Conservation (phyloP, 106 monocot genomes). For the Alisma plantagoaquatica region DNA sequence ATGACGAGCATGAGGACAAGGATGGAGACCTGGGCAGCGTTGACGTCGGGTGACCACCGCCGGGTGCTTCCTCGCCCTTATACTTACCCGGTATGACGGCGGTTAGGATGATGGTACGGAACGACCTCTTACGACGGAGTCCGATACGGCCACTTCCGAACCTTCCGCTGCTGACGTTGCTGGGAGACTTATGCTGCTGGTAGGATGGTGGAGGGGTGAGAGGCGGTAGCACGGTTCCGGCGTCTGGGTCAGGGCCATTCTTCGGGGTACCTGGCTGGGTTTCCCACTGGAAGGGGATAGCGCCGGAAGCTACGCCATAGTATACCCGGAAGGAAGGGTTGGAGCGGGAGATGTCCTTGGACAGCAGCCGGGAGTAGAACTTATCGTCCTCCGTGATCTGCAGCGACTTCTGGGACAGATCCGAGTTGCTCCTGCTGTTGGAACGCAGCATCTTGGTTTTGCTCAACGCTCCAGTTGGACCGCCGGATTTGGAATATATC, state of each 20-base stretch:
- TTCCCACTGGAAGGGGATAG: slow-evolving; percentile 17
- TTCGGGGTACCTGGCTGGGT: slow-evolving; percentile 12
- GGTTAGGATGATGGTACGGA: not conserved
- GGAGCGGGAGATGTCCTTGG: slow-evolving; percentile 4
- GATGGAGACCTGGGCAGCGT: not conserved
- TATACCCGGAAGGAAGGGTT: slow-evolving; percentile 11
- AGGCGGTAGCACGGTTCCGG: slow-evolving; percentile 4
- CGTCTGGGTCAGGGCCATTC: not conserved
- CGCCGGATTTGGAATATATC: no score
- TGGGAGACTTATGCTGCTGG: not conserved
- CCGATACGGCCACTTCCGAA: not conserved
- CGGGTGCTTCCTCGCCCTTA: no score
- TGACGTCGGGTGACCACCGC: not conserved
- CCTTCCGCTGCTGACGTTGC: not conserved
- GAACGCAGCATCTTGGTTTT: no score
- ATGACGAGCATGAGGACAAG: slow-evolving; percentile 9
- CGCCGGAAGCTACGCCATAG: slow-evolving; percentile 2
- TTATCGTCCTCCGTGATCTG: slow-evolving; percentile 1
- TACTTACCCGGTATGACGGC: not conserved
- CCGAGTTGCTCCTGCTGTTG: no score
- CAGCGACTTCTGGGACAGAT: not conserved
- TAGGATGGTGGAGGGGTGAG: slow-evolving; percentile 21
- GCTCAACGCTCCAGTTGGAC: no score
- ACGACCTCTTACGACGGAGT: not conserved
- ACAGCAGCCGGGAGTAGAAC: not conserved